phyloP scores from a whole-genome alignment of 352 stramenopile genomes.

The Globisporangium perplexum region DNA sequence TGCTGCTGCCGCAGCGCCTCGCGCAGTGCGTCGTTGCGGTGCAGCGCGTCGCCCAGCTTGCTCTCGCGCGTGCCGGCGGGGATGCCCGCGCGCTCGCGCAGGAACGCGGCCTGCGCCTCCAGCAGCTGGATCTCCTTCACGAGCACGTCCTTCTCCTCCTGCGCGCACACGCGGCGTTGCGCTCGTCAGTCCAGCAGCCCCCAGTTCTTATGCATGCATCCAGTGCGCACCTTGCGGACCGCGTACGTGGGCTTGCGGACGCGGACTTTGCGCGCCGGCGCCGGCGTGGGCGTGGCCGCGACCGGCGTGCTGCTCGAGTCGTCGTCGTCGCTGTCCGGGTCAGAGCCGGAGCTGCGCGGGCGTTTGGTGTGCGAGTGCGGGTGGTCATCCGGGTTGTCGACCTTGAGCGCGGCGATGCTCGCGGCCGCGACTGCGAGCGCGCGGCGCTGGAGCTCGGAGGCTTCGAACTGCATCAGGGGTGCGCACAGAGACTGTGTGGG shows the following conservation, averaged over 20 bases:
- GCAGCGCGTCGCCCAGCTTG: constrained; percentile 7
- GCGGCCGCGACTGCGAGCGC: constrained; percentile 8
- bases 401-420: constrained; percentile 9
- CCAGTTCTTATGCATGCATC: neutral
- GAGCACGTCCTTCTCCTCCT: constrained; percentile 46
- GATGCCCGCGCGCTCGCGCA: constrained; percentile 25
- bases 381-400: neutral
- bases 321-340: constrained; percentile 7
- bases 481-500: too few species aligned
- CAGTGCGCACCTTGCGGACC: constrained; percentile 10
- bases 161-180: neutral
- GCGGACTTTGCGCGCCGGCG: constrained; percentile 11
- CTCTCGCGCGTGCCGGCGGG: constrained; percentile 11
- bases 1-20: constrained; percentile 16
- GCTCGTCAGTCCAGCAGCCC: too few species aligned
- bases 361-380: neutral
- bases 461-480: neutral
- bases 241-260: constrained; percentile 16
- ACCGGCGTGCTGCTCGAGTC: constrained; percentile 10
- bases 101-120: constrained; percentile 20
- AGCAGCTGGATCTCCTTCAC: constrained; percentile 25
- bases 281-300: neutral
- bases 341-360: constrained; percentile 7
- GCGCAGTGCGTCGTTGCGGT: constrained; percentile 9
- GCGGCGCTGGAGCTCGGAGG: constrained; percentile 7